Conservation (phyloP, 2,329 filamentous ascomycete genomes). For the Chaetomium olivaceum region DNA sequence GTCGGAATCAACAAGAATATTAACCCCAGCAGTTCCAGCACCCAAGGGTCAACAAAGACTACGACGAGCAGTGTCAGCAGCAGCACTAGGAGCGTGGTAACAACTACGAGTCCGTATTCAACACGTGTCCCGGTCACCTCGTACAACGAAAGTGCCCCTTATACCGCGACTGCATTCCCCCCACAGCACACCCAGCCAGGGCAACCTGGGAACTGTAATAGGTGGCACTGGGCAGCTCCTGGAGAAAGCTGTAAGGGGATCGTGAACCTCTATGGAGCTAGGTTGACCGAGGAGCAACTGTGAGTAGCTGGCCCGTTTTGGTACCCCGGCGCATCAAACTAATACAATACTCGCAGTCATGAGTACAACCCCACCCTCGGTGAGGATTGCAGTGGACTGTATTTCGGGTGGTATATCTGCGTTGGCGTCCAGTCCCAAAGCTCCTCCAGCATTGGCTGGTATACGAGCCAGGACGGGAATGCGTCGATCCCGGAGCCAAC, state of each 20-base stretch:
- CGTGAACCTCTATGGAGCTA: not conserved
- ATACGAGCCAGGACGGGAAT: not conserved
- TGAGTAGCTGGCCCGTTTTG: not conserved
- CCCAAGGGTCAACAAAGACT: not conserved
- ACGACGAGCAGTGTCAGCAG: constrained; percentile 20
- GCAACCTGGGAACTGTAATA: constrained; percentile 7
- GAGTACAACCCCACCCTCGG: constrained; percentile 5
- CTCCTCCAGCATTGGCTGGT: not conserved
- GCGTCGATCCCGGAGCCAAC: constrained; percentile 5
- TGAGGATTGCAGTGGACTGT: constrained; percentile 4
- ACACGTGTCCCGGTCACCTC: constrained; percentile 14
- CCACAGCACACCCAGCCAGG: not conserved
- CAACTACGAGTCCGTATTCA: constrained; percentile 6
- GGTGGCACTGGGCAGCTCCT: constrained; percentile 3
- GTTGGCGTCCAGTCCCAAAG: not conserved
- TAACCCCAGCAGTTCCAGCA: constrained; percentile 3
- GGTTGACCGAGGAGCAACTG: not conserved
- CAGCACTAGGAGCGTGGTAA: constrained; percentile 10
- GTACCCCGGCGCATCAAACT: not conserved
- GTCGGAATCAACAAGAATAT: constrained; percentile 2
- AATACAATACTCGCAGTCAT: not conserved
- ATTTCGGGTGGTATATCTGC: constrained; percentile 8
- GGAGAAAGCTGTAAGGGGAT: constrained; percentile 4
- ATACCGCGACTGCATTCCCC: not conserved
- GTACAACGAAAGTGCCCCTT: not conserved